Percentiles rank a stretch among this genome's conserved stretches.
phyloP scores from a whole-genome alignment of 1,284 basidiomycete species.

The Naganishia albida region DNA sequence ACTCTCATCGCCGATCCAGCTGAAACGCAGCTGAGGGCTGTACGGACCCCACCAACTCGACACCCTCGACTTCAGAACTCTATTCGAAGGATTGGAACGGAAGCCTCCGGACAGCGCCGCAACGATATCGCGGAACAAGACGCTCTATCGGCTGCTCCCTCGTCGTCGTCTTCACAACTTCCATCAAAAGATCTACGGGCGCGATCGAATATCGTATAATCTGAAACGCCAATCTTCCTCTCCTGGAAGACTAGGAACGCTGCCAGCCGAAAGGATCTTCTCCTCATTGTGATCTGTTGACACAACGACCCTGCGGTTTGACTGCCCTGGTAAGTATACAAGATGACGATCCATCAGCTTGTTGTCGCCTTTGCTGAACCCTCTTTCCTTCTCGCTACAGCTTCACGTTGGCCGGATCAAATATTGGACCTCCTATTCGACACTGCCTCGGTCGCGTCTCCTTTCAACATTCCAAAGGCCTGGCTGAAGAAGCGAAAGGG shows the following conservation, averaged over 20 bases:
- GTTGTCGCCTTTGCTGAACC: not conserved
- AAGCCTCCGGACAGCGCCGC: not conserved
- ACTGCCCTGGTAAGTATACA: too few species aligned
- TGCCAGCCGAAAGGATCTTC: slow-evolving; percentile 12
- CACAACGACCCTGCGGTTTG: too few species aligned
- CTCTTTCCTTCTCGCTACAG: not conserved
- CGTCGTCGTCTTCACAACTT: not conserved
- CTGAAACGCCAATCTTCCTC: not conserved
- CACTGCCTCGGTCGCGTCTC: not conserved
- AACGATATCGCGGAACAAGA: not conserved
- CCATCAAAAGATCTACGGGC: slow-evolving; percentile 4
- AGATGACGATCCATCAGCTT: not conserved
- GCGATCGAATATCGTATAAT: not conserved
- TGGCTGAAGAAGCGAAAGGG: slow-evolving; percentile 10
- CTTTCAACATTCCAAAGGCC: slow-evolving; percentile 5
- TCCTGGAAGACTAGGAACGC: slow-evolving; percentile 4
- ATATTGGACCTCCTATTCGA: not conserved
- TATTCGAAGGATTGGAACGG: too few species aligned
- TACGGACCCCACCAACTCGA: too few species aligned
- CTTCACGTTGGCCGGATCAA: not conserved
- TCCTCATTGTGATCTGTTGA: not conserved
- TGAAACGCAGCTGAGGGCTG: too few species aligned
- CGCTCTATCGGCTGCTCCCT: not conserved
- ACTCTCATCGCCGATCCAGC: not conserved
- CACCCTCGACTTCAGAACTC: too few species aligned